These are phyloP conservation scores for Alternaria burnsii DNA, from an alignment of 2,329 filamentous ascomycete genomes.

Conservation along the genomic window DNA sequence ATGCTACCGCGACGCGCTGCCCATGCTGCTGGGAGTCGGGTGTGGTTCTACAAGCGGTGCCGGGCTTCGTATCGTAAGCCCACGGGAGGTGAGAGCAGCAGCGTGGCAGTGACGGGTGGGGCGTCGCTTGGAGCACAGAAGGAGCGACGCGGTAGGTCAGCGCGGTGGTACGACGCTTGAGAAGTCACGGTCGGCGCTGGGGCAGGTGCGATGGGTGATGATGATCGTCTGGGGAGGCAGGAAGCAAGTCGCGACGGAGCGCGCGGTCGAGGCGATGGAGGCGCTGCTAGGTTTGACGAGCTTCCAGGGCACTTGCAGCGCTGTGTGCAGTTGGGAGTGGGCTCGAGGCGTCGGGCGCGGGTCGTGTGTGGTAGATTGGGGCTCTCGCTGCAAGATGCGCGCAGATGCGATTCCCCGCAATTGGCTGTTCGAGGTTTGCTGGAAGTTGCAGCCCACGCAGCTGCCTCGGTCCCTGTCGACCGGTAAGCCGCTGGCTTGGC, in stretches of 20 bases:
- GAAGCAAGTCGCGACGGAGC: background rate
- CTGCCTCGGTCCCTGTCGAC: slow-evolving; percentile 27
- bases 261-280: slow-evolving; percentile 6
- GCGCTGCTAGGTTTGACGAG: slow-evolving; percentile 12
- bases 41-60: slow-evolving; percentile 17
- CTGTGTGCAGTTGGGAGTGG: slow-evolving; percentile 8
- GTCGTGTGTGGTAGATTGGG: slow-evolving; percentile 23
- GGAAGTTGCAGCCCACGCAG: slow-evolving; percentile 17
- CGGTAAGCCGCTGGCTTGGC: slow-evolving; percentile 22
- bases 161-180: slow-evolving; percentile 17
- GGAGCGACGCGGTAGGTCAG: slow-evolving; percentile 34
- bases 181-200: slow-evolving; percentile 15
- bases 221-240: slow-evolving; percentile 10
- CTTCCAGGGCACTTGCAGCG: slow-evolving; percentile 11
- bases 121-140: slow-evolving; percentile 24
- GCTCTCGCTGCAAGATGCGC: slow-evolving; percentile 24
- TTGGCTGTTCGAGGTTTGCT: slow-evolving; percentile 35
- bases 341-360: slow-evolving; percentile 17
- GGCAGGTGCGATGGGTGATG: slow-evolving; percentile 14
- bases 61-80: slow-evolving; percentile 10
- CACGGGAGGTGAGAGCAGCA: slow-evolving; percentile 12
- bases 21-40: slow-evolving; percentile 44
- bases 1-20: slow-evolving; percentile 43
- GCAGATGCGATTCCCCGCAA: slow-evolving; percentile 38
- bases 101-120: slow-evolving; percentile 21